phyloP scores from a whole-genome alignment of 78 protist genomes.

The Emiliania huxleyi region DNA sequence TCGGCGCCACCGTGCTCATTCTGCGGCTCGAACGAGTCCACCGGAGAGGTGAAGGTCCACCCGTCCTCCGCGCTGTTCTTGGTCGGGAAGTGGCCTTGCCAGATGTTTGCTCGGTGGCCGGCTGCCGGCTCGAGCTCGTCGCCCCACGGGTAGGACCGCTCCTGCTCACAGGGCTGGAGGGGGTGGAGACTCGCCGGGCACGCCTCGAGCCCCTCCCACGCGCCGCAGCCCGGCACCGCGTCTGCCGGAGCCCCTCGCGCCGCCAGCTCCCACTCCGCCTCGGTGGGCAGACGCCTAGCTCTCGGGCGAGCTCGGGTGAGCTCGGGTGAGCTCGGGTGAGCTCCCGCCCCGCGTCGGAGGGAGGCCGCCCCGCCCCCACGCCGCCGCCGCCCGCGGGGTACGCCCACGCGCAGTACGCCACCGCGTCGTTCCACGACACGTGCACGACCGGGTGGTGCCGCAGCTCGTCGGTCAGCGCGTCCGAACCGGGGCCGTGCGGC shows the following conservation, averaged over 20 bases:
- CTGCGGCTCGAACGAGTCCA: slow-evolving; percentile 42
- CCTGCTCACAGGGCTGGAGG: neutral
- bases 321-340: no score
- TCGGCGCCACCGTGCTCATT: neutral
- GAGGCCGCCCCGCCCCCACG: no score
- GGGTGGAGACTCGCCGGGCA: no score
- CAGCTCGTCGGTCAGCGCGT: neutral
- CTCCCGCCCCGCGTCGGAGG: slow-evolving; percentile 62
- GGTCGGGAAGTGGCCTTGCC: neutral
- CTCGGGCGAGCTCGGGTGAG: no score
- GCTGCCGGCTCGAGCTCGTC: slow-evolving; percentile 23
- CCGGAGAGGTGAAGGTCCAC: slow-evolving; percentile 30
- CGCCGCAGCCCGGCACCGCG: no score
- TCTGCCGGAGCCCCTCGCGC: slow-evolving; percentile 20
- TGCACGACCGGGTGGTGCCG: slow-evolving; percentile 48
- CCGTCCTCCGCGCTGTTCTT: slow-evolving; percentile 43
- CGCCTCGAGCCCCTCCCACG: no score
- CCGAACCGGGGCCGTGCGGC: slow-evolving; percentile 27
- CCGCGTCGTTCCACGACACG: slow-evolving; percentile 49
- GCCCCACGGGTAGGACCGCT: slow-evolving; percentile 37
- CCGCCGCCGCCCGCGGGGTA: no score
- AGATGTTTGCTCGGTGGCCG: neutral
- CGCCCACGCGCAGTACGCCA: neutral
- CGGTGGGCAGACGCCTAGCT: slow-evolving; percentile 55
- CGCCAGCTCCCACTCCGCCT: slow-evolving; percentile 61